Base-by-base conservation (phyloP, 805 yeast species). In the Saccharomycopsis oosterbeekiorum region DNA sequence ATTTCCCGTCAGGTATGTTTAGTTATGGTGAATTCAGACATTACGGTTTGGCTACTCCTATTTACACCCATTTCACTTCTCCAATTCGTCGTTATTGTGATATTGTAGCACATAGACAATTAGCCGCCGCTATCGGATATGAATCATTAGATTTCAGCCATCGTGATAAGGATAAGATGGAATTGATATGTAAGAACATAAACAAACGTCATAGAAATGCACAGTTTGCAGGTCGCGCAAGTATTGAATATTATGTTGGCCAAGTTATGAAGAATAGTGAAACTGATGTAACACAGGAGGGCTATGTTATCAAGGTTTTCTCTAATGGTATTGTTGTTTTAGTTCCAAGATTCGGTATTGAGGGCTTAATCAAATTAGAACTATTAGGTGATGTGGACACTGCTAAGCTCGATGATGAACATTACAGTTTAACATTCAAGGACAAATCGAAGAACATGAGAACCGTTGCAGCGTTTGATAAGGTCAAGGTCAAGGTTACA, bases 61-160 rank as follows among this genome's bases (percentile, higher is more conserved):
- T 94, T 55, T 94, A 94, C 74, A 94, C 99, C 1, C 99, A 94
- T 79, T 94, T 92, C 79, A 94, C 99, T 1, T 91, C 97, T 1
- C 99, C 99, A 10, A 94, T 94, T 70, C 84, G 99, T 75, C 86
- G 99, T 72, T 94, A 89, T 73, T 96, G 99, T 78, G 99, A 94
- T 74, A 87, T 94, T 62, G 96, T 94, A 59, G 99, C 96, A 0
- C 99, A 94, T 73, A 82, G 99, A 70, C 99, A 94, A 73, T 77
- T 94, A 43, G 98, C 99, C 0, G 97, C 96, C n/a, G 97, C 99
- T 0, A 94, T 94, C 62, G 96, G 89, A 0, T 94, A 93, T 71
- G 99, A 94, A 72, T 80, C 86, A 34, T 75, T 93, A 65, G 90
- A 89, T 69, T 78, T 85, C 63, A 80, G 84, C 56, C 97, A 93